These are phyloP conservation scores for Phytophthora tentaculata DNA, from an alignment of 352 stramenopile genomes.

Conservation along the genomic window DNA sequence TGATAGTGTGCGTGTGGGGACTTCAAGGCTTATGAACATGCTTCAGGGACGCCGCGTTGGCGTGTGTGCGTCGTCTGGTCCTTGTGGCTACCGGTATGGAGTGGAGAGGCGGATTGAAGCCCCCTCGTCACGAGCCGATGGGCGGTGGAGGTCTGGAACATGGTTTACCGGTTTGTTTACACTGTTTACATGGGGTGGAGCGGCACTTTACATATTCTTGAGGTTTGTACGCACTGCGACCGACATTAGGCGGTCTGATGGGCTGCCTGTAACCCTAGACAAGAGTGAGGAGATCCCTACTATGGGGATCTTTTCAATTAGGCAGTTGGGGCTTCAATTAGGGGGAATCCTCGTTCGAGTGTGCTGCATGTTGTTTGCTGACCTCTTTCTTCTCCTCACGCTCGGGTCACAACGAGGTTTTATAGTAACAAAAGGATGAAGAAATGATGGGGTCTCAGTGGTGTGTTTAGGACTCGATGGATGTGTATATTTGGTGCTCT, in stretches of 20 bases:
- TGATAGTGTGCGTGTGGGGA: constrained; percentile 24
- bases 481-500: too few relatives aligned
- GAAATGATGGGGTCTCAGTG: constrained; percentile 79
- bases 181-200: constrained; percentile 22
- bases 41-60: neutral
- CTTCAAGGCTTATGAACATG: neutral
- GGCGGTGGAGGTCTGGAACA: constrained; percentile 18
- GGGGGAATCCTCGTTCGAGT: constrained; percentile 21
- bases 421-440: constrained; percentile 55
- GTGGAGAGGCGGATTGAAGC: constrained; percentile 12
- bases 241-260: constrained; percentile 52
- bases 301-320: constrained; percentile 14
- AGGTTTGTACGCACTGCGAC: constrained; percentile 33
- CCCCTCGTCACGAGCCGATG: constrained; percentile 7
- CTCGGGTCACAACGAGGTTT: constrained; percentile 14
- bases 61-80: constrained; percentile 5
- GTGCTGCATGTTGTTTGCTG: constrained; percentile 69
- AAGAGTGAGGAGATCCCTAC: constrained; percentile 15
- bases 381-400: constrained; percentile 80
- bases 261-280: constrained; percentile 78
- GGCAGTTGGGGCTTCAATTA: constrained; percentile 5
- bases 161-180: constrained; percentile 15
- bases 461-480: constrained; percentile 22
- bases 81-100: constrained; percentile 20
- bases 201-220: constrained; percentile 16